Base-by-base conservation (phyloP, 2,329 filamentous ascomycete genomes). In the Sporothrix humicola region DNA sequence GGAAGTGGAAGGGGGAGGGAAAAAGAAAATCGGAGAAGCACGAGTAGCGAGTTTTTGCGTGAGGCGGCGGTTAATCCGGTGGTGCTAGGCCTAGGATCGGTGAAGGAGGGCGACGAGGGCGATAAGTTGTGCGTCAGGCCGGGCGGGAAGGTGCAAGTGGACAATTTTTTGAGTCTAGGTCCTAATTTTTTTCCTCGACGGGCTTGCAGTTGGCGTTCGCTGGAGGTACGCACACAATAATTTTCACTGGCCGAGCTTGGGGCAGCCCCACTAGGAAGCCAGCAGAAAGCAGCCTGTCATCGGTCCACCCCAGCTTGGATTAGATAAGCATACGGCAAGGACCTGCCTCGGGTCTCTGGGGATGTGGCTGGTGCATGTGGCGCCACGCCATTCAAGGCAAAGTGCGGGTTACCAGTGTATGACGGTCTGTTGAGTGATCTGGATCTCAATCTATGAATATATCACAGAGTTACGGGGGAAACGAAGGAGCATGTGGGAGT, bases 151-250 rank as follows among this genome's bases (percentile, higher is more conserved):
- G 59, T 66, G 31, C 52, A 68, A 46, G 50, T 68, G 70, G 46
- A 56, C 59, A 72, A 73, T 71, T 73, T 73, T 73, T 73, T 68
- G 59, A 37, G 31, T 37, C 31, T 37, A 37, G 31, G 31, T 69
- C 69, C 37, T 74, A 58, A 52, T 65, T 70, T 74, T 74, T 73
- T 72, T 70, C 23, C 56, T 37, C 23, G 20, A 31, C 52, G n/a
- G n/a, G 37, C 37, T 44, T 44, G 68, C 46, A 15, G 23, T 3
- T 37, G 31, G 50, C 52, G 46, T 26, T 23, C 15, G 52, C 46
- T 63, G 23, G 50, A 56, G 54, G 59, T 56, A 42, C 73, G 65
- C 73, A 71, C 73, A 74, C 73, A 74, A 74, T 74, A 72, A 72
- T 72, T 74, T 74, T 72, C 72, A 71, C 46, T 66, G 72, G 66